Evolutionary conservation across 2,329 filamentous ascomycete genomes (phyloP).

Genomic region (Penicillium nordicum): DNA sequence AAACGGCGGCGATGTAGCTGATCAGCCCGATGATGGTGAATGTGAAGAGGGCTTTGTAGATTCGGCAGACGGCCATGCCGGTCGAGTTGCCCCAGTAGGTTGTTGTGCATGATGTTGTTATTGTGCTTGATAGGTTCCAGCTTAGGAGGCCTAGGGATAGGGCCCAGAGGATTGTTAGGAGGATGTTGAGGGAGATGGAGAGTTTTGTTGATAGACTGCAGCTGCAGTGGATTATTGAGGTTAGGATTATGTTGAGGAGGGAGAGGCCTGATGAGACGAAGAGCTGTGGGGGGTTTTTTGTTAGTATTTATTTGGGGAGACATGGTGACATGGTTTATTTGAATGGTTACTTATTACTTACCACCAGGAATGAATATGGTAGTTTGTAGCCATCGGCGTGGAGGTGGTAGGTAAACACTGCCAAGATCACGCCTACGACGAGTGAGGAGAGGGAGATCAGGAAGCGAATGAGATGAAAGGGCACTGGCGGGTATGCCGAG

Average conservation of each 20-base stretch:
- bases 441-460: conserved; percentile 50
- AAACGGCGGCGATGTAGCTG: conserved; percentile 47
- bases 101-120: conserved; percentile 50
- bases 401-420: conserved; percentile 56
- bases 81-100: conserved; percentile 53
- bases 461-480: conserved; percentile 41
- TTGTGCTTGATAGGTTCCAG: conserved; percentile 54
- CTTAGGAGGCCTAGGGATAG: conserved; percentile 51
- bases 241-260: conserved; percentile 47
- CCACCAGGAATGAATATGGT: conserved; percentile 60
- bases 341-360: conserved; percentile 42
- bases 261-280: conserved; percentile 52
- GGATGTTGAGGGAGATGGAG: conserved; percentile 50
- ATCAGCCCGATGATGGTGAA: conserved; percentile 51
- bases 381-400: conserved; percentile 50
- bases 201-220: conserved; percentile 52
- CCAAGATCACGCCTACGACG: conserved; percentile 53
- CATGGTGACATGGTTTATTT: not conserved
- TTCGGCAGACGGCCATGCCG: conserved; percentile 55
- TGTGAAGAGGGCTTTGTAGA: conserved; percentile 59
- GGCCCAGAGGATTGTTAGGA: conserved; percentile 51
- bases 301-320: not conserved
- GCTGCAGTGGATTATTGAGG: conserved; percentile 51
- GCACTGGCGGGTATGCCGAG: conserved; percentile 39
- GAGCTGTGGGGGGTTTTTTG: conserved; percentile 40